Evolutionary conservation across 164 flowering plant species (phyloP).

Genomic region (Hamamelis virginiana): DNA sequence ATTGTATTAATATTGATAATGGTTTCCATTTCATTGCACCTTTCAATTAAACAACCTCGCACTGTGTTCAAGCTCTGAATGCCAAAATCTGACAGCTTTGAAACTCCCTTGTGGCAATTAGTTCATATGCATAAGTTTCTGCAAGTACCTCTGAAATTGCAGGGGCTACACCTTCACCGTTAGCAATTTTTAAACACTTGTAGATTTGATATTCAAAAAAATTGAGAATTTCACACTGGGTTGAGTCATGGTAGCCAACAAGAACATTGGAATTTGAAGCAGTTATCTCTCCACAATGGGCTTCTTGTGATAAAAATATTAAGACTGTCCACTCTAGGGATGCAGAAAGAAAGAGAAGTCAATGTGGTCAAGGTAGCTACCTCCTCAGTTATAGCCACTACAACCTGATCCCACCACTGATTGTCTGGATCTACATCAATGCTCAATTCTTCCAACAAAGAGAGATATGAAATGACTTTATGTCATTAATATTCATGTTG

Average conservation of each 20-base stretch:
- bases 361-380: conserved; percentile 6
- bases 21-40: conserved; percentile 11
- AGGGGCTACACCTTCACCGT: neutral
- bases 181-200: conserved; percentile 10
- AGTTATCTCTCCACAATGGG: conserved; percentile 1
- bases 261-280: conserved; percentile 10
- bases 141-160: conserved; percentile 9
- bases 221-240: neutral
- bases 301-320: neutral
- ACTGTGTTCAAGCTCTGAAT: neutral
- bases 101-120: conserved; percentile 12
- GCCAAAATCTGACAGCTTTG: conserved; percentile 17
- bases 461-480: conserved; percentile 4
- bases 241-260: neutral
- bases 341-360: conserved; percentile 12
- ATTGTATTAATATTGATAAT: neutral
- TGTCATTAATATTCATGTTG: too few species aligned
- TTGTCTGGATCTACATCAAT: conserved; percentile 6
- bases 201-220: neutral
- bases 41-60: conserved; percentile 10
- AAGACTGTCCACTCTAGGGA: conserved; percentile 5
- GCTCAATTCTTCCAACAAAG: conserved; percentile 17
- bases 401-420: neutral
- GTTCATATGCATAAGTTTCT: conserved; percentile 7
- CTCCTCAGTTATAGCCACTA: neutral